Conservation (phyloP, 306 rosid species). For the Pterocarpus santalinus region DNA sequence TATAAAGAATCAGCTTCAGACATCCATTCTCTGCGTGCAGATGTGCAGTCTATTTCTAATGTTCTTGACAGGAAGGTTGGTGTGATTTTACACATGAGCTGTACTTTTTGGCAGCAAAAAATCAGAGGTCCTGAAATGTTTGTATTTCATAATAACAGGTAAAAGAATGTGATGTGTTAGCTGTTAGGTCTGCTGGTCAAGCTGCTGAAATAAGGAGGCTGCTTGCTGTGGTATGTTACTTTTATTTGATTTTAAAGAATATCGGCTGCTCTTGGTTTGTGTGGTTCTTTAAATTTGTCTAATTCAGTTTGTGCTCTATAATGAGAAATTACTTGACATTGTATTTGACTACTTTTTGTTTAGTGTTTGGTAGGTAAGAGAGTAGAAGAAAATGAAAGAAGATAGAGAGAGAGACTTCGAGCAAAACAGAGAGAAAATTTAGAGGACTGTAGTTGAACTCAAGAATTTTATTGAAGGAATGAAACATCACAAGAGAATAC, state of each 20-base stretch:
- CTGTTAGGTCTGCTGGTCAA: slow-evolving; percentile 67
- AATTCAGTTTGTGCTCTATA: slow-evolving; percentile 14
- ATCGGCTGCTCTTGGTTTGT: background rate
- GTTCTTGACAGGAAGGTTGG: slow-evolving; percentile 90
- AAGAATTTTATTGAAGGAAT: background rate
- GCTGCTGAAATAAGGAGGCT: slow-evolving; percentile 71
- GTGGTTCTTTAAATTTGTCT: slow-evolving; percentile 16
- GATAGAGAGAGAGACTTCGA: background rate
- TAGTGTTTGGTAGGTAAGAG: background rate
- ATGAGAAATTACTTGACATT: background rate
- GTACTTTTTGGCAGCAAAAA: slow-evolving; percentile 35
- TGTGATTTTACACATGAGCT: slow-evolving; percentile 28
- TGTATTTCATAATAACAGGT: slow-evolving; percentile 56
- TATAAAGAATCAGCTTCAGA: slow-evolving; percentile 89
- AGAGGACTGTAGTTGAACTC: background rate
- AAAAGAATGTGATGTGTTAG: slow-evolving; percentile 71
- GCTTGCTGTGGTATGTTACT: slow-evolving; percentile 71
- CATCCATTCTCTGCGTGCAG: slow-evolving; percentile 87
- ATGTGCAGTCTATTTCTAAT: slow-evolving; percentile 77
- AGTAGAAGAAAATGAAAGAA: background rate
- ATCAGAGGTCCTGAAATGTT: slow-evolving; percentile 39
- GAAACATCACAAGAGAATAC: background rate
- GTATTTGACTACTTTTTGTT: background rate
- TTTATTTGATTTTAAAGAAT: slow-evolving; percentile 9
- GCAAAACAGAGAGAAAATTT: background rate